Conservation (phyloP, 805 yeast genomes). For the Blastobotrys attinorum region DNA sequence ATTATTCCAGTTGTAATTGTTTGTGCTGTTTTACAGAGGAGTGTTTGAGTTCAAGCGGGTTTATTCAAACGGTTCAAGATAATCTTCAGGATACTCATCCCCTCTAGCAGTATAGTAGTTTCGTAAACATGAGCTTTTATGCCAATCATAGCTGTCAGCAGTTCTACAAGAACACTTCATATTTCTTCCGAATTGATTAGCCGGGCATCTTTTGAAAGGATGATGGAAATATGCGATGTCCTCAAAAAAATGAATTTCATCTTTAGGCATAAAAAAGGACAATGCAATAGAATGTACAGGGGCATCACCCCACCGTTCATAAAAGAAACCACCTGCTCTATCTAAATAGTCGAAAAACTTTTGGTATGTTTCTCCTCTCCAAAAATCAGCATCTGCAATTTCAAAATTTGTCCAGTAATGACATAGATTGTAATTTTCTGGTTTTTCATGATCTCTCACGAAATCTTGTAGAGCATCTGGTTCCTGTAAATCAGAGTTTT, state of each 20-base stretch:
- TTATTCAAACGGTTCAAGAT: constrained; percentile 1
- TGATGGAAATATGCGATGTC: constrained; percentile 68
- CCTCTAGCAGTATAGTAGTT: constrained; percentile 26
- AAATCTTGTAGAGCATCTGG: constrained; percentile 59
- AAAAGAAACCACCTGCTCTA: constrained; percentile 66
- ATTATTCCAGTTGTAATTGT: too few relatives aligned
- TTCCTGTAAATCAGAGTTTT: constrained; percentile 45
- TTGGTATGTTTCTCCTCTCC: constrained; percentile 50
- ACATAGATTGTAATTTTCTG: constrained; percentile 52
- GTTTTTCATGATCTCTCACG: constrained; percentile 46
- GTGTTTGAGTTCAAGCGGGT: too few relatives aligned
- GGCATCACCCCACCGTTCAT: constrained; percentile 92
- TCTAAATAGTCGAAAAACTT: constrained; percentile 59
- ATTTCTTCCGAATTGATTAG: constrained; percentile 37
- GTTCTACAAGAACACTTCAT: constrained; percentile 50
- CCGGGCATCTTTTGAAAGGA: constrained; percentile 59
- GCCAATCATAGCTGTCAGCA: constrained; percentile 28
- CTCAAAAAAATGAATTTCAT: constrained; percentile 60
- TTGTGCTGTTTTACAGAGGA: too few relatives aligned
- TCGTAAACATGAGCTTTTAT: constrained; percentile 29
- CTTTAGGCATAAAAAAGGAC: constrained; percentile 46
- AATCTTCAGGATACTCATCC: constrained; percentile 7
- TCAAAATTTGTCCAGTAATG: constrained; percentile 82
- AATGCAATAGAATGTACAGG: constrained; percentile 81
- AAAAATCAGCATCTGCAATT: constrained; percentile 62